Evolutionary conservation across 768 basidiomycete species (phyloP).

Genomic region (Porphyrellus cyaneotinctus): DNA sequence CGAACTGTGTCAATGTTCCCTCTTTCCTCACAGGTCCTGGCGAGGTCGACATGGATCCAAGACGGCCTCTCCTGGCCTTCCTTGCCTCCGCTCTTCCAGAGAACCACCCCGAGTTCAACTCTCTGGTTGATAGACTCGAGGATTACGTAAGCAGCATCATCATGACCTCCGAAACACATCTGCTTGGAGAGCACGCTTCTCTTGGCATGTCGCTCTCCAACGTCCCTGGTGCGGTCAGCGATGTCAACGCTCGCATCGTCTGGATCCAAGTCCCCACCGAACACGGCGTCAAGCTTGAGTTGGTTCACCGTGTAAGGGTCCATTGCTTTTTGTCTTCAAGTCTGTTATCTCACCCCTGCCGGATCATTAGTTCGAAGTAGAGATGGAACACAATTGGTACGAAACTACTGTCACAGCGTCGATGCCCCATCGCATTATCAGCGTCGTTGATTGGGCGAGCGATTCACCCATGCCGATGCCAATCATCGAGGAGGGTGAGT

Average conservation of each 20-base stretch:
- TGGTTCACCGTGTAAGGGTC: conserved; percentile 51
- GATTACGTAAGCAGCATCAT: conserved; percentile 49
- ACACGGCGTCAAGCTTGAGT: conserved; percentile 57
- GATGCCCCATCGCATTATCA: conserved; percentile 75
- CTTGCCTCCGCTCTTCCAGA: conserved; percentile 70
- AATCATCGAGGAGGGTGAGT: conserved; percentile 13
- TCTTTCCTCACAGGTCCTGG: conserved; percentile 21
- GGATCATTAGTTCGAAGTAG: conserved; percentile 67
- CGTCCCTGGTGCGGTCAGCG: conserved; percentile 73
- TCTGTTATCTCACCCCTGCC: neutral
- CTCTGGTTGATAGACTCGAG: conserved; percentile 47
- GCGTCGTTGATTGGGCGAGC: conserved; percentile 93
- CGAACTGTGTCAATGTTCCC: conserved; percentile 53
- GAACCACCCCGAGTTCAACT: conserved; percentile 35
- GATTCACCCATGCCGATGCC: conserved; percentile 53
- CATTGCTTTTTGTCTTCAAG: neutral
- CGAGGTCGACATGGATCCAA: conserved; percentile 33
- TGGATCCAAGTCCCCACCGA: conserved; percentile 79
- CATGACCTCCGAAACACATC: conserved; percentile 36
- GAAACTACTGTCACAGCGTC: conserved; percentile 77
- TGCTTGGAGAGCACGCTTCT: conserved; percentile 45
- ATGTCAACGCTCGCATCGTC: conserved; percentile 75
- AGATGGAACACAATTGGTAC: conserved; percentile 96
- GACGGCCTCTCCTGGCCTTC: conserved; percentile 69
- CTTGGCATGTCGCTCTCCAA: conserved; percentile 29